Evolutionary conservation across 75 land plant species (phyloP).

Genomic region (Picea sitchensis): DNA sequence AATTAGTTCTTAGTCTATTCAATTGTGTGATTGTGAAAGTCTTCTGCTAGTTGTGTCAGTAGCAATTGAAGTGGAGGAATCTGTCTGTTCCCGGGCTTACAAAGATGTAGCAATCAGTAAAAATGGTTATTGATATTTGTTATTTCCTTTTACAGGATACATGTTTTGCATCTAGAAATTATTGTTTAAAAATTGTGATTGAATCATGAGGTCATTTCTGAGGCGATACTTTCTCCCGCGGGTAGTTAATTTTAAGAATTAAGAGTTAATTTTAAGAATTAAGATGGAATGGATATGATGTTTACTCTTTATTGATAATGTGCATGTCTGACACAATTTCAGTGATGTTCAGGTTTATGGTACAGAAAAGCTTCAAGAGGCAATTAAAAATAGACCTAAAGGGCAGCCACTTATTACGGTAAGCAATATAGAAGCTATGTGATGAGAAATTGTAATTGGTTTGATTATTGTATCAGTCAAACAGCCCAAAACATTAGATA

Average conservation of each 20-base stretch:
- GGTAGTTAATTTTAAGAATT: background rate
- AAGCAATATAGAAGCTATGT: slow-evolving; percentile 9
- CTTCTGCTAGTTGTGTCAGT: background rate
- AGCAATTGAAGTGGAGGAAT: background rate
- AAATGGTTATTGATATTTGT: background rate
- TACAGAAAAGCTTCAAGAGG: slow-evolving; percentile 69
- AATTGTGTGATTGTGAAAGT: background rate
- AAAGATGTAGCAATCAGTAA: background rate
- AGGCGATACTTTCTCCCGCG: background rate
- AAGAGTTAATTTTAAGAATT: background rate
- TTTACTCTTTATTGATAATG: background rate
- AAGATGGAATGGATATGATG: background rate
- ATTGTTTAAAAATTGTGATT: background rate
- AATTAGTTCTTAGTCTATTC: background rate
- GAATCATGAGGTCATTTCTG: background rate
- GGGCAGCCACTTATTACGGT: slow-evolving; percentile 85
- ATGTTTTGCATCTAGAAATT: background rate
- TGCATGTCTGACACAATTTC: background rate
- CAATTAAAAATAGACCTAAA: slow-evolving; percentile 59
- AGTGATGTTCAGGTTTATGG: slow-evolving; percentile 67
- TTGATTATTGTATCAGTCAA: background rate
- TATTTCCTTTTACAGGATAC: background rate
- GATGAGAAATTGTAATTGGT: background rate
- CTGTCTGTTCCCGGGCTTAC: background rate
- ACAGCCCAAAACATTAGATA: background rate